Evolutionary conservation across 1,139 yeast genomes (phyloP).

Genomic region (Yamadazyma mexicana): DNA sequence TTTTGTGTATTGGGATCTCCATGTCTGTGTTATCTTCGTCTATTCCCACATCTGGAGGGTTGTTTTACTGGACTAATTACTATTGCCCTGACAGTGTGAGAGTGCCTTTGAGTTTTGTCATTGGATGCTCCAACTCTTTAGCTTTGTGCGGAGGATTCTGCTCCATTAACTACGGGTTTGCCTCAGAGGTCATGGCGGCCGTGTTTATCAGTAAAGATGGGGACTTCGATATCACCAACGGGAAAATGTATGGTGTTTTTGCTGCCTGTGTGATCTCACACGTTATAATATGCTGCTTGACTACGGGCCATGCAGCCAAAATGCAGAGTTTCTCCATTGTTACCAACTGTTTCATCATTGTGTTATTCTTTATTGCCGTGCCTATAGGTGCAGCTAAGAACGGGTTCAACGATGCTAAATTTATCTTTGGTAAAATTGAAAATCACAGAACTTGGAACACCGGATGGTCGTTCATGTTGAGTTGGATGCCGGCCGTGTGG

Average conservation of each 20-base stretch:
- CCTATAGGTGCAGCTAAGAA: constrained; percentile 50
- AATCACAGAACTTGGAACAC: constrained; percentile 59
- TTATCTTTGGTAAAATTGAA: constrained; percentile 56
- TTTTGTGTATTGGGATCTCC: constrained; percentile 58
- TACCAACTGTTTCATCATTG: constrained; percentile 54
- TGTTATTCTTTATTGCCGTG: constrained; percentile 63
- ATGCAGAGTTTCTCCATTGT: constrained; percentile 62
- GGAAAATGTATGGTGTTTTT: constrained; percentile 35
- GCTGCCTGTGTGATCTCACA: constrained; percentile 33
- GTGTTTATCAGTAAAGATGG: constrained; percentile 32
- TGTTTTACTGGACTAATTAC: constrained; percentile 56
- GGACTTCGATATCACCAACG: constrained; percentile 30
- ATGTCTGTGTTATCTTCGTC: constrained; percentile 67
- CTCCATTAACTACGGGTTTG: constrained; percentile 40
- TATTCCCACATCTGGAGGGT: constrained; percentile 74
- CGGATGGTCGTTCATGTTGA: constrained; percentile 66
- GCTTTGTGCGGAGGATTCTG: constrained; percentile 40
- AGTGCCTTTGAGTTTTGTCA: constrained; percentile 43
- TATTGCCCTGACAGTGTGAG: constrained; percentile 32
- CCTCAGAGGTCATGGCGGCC: constrained; percentile 35
- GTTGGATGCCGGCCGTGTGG: constrained; percentile 70
- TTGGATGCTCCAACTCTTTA: constrained; percentile 41
- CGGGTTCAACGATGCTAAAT: constrained; percentile 37
- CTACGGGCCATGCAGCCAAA: constrained; percentile 49
- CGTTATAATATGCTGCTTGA: constrained; percentile 29